Evolutionary conservation across 139 green algal genomes (phyloP).

Genomic region (Chlorella sp.): DNA sequence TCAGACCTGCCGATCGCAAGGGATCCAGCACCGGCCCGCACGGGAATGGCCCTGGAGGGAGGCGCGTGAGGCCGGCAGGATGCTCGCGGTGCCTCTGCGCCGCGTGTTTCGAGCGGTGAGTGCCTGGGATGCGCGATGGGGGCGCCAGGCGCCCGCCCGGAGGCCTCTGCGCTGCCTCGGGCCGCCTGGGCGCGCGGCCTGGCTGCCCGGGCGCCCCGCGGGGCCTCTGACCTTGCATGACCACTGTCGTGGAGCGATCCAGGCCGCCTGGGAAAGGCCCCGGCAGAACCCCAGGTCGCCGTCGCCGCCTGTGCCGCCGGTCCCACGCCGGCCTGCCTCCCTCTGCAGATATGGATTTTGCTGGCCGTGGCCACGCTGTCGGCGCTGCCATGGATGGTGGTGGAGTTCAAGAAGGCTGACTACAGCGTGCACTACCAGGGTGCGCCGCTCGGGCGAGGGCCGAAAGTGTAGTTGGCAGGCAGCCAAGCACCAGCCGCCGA

Average conservation of each 20-base stretch:
- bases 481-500: too few relatives aligned
- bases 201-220: too few relatives aligned
- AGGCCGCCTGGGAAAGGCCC: neutral
- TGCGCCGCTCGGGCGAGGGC: neutral
- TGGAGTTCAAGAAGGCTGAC: slow-evolving; percentile 76
- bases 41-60: too few relatives aligned
- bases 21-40: too few relatives aligned
- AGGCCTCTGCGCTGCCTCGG: neutral
- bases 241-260: neutral
- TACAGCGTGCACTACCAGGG: slow-evolving; percentile 72
- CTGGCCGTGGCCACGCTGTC: slow-evolving; percentile 61
- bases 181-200: too few relatives aligned
- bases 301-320: too few relatives aligned
- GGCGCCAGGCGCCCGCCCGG: neutral
- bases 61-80: too few relatives aligned
- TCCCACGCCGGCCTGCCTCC: neutral
- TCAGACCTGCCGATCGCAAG: too few relatives aligned
- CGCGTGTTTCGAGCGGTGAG: slow-evolving; percentile 44
- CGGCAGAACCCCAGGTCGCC: too few relatives aligned
- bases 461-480: too few relatives aligned
- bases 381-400: slow-evolving; percentile 79
- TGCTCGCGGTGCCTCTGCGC: slow-evolving; percentile 29
- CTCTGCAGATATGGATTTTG: slow-evolving; percentile 50
- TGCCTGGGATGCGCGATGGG: neutral
- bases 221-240: too few relatives aligned